A percentile compares a stretch with the other conserved stretches of the same genome.
Evolutionary conservation across 768 basidiomycete genomes (phyloP).

Genomic region (Fomitopsis serialis): DNA sequence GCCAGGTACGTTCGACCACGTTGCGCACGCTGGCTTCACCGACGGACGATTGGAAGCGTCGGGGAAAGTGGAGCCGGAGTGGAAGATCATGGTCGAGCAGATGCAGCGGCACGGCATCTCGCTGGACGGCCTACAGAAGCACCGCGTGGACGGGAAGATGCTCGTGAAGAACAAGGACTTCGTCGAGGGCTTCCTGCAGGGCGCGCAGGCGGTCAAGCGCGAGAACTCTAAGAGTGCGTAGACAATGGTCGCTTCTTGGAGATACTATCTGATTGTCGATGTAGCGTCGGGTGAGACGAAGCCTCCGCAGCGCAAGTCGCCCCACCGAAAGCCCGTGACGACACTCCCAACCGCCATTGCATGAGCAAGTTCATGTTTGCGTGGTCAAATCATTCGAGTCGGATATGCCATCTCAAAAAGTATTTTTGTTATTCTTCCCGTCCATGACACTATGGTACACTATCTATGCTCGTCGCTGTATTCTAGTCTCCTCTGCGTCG

Average conservation of each 20-base stretch:
- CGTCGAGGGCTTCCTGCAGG: slow-evolving; percentile 26
- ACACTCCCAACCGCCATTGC: too few species aligned
- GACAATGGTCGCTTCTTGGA: not conserved
- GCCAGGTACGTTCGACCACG: slow-evolving; percentile 59
- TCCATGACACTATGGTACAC: too few species aligned
- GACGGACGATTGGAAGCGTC: slow-evolving; percentile 48
- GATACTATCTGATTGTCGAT: not conserved
- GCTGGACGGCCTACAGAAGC: slow-evolving; percentile 31
- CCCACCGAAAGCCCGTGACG: slow-evolving; percentile 2
- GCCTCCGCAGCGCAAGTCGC: not conserved
- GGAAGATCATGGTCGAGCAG: slow-evolving; percentile 36
- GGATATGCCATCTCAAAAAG: too few species aligned
- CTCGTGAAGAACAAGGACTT: slow-evolving; percentile 29
- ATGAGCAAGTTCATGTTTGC: too few species aligned
- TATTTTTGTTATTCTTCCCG: too few species aligned
- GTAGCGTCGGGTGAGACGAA: not conserved
- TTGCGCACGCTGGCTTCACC: slow-evolving; percentile 59
- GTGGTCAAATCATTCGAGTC: too few species aligned
- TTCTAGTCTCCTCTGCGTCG: too few species aligned
- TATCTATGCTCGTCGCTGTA: too few species aligned
- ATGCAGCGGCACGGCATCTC: slow-evolving; percentile 35
- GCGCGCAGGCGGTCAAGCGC: slow-evolving; percentile 15
- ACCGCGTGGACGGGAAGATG: slow-evolving; percentile 28
- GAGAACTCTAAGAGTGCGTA: not conserved
- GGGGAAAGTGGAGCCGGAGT: slow-evolving; percentile 47